These are phyloP conservation scores for Capniomyces stellatus DNA, from an alignment of 371 early-diverging fungal genomes.

Conservation along the genomic window DNA sequence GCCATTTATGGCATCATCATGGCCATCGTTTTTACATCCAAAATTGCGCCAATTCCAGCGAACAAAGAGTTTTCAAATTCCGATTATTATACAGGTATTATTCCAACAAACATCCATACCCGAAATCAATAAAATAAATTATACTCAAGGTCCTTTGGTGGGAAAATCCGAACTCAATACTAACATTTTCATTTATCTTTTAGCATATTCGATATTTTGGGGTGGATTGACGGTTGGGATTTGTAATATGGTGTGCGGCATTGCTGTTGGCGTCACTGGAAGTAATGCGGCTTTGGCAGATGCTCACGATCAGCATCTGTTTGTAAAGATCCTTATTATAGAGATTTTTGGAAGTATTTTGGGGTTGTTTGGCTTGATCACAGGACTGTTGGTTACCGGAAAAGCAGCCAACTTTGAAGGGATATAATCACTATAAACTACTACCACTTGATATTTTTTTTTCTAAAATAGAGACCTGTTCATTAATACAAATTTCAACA, in stretches of 20 bases:
- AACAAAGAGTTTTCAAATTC: slow-evolving; percentile 28
- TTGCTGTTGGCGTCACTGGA: slow-evolving; percentile 89
- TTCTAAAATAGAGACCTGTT: too few species aligned
- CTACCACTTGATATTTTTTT: too few species aligned
- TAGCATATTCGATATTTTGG: slow-evolving; percentile 89
- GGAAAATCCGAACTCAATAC: slow-evolving; percentile 10
- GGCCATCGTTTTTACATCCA: slow-evolving; percentile 87
- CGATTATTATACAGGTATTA: slow-evolving; percentile 37
- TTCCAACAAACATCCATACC: too few species aligned
- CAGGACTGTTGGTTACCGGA: slow-evolving; percentile 28
- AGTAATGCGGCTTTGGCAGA: slow-evolving; percentile 88
- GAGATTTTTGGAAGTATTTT: slow-evolving; percentile 94
- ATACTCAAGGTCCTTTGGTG: too few species aligned
- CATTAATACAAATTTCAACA: too few species aligned
- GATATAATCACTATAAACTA: background rate
- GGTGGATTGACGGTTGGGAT: slow-evolving; percentile 89
- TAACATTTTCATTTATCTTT: background rate
- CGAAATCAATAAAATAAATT: too few species aligned
- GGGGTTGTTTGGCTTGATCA: slow-evolving; percentile 90
- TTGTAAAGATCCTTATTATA: slow-evolving; percentile 90
- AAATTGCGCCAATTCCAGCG: slow-evolving; percentile 37
- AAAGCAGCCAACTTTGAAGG: background rate
- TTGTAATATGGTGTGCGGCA: slow-evolving; percentile 82
- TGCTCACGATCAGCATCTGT: slow-evolving; percentile 82
- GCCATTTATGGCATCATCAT: slow-evolving; percentile 97